Percentiles rank a stretch among this genome's conserved stretches.
phyloP scores from a whole-genome alignment of 768 basidiomycete genomes.

The Dentipellis fragilis region DNA sequence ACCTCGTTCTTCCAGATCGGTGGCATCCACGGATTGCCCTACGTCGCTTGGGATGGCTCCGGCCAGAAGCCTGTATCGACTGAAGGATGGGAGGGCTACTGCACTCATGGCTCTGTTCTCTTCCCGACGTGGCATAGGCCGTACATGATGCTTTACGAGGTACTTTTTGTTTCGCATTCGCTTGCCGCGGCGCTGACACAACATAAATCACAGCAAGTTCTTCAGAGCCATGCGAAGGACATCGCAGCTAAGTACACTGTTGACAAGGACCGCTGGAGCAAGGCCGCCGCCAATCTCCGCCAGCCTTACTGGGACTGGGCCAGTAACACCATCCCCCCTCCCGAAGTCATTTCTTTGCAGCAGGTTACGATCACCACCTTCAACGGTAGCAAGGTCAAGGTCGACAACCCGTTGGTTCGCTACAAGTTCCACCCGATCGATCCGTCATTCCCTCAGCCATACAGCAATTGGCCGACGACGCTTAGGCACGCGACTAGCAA shows the following conservation, averaged over 20 bases:
- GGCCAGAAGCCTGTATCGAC: conserved; percentile 19
- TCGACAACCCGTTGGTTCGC: conserved; percentile 24
- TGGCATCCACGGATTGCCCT: conserved; percentile 45
- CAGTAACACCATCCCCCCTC: conserved; percentile 25
- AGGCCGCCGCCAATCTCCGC: conserved; percentile 27
- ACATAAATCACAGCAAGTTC: conserved; percentile 30
- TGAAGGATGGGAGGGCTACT: conserved; percentile 35
- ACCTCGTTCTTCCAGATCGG: conserved; percentile 35
- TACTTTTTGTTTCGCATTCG: conserved; percentile 13
- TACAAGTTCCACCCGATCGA: conserved; percentile 27
- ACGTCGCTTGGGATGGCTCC: conserved; percentile 32
- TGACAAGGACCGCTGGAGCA: conserved; percentile 17
- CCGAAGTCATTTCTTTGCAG: conserved; percentile 26
- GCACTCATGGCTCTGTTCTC: conserved; percentile 41
- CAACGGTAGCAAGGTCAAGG: conserved; percentile 19
- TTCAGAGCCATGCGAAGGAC: conserved; percentile 28
- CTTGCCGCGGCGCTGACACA: not conserved
- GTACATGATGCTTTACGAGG: conserved; percentile 42
- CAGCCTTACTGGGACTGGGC: conserved; percentile 49
- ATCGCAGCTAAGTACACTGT: conserved; percentile 33
- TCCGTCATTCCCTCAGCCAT: conserved; percentile 4
- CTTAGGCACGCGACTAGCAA: conserved; percentile 3
- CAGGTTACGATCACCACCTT: conserved; percentile 25
- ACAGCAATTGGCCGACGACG: conserved; percentile 3
- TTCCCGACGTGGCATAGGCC: conserved; percentile 52